Evolutionary conservation across 345 rosid species (phyloP).

Genomic region (Hypericum perforatum): DNA sequence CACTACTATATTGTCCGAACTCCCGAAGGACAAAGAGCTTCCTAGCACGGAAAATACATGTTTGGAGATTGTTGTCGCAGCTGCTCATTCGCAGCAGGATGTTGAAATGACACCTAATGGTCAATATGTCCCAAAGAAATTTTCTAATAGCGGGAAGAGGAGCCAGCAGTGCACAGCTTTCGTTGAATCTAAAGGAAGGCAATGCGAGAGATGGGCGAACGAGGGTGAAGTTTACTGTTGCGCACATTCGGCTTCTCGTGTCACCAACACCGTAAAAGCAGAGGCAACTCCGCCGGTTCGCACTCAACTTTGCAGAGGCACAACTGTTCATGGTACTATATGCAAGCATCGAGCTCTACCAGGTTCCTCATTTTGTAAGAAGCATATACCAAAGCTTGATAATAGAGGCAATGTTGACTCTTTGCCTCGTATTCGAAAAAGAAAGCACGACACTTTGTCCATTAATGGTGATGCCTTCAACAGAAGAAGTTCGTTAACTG

Average conservation of each 20-base stretch:
- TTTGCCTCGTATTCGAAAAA: slow-evolving; percentile 31
- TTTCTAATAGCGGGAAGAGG: slow-evolving; percentile 45
- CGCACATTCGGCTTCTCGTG: slow-evolving; percentile 95
- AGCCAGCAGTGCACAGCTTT: slow-evolving; percentile 84
- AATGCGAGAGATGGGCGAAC: slow-evolving; percentile 96
- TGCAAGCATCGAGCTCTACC: slow-evolving; percentile 88
- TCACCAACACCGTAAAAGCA: slow-evolving; percentile 12
- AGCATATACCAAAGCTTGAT: slow-evolving; percentile 63
- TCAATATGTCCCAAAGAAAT: slow-evolving; percentile 30
- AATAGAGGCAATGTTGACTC: slow-evolving; percentile 15
- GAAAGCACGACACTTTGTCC: slow-evolving; percentile 41
- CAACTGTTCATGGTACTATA: slow-evolving; percentile 88
- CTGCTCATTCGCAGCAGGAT: slow-evolving; percentile 32
- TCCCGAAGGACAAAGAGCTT: no score
- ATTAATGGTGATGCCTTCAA: slow-evolving; percentile 22
- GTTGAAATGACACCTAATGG: slow-evolving; percentile 27
- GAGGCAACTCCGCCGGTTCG: slow-evolving; percentile 31
- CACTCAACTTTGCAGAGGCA: slow-evolving; percentile 23
- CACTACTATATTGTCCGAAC: slow-evolving; percentile 23
- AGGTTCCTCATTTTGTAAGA: slow-evolving; percentile 79
- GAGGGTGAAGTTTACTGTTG: slow-evolving; percentile 96
- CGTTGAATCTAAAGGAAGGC: slow-evolving; percentile 89
- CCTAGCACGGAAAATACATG: slow-evolving; percentile 33
- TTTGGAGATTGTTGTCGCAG: slow-evolving; percentile 66
- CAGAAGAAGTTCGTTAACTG: slow-evolving; percentile 26